Conservation (phyloP, 768 basidiomycete species). For the Lentinula sp. region DNA sequence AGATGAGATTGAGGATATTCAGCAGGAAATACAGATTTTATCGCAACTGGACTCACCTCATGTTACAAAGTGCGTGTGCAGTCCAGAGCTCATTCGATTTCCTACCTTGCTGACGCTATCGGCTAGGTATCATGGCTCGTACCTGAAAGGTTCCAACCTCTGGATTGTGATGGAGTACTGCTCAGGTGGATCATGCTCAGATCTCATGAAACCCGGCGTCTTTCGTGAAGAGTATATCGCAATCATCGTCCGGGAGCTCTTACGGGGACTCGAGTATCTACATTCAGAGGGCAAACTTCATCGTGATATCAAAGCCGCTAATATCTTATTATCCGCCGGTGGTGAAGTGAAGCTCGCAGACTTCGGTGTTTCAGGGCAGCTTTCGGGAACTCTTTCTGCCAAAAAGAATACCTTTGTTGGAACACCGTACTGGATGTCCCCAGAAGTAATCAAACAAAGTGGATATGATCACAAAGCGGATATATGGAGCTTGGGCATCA, state of each 20-base stretch:
- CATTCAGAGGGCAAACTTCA: slow-evolving; percentile 96
- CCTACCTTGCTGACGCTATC: slow-evolving; percentile 3
- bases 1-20: slow-evolving; percentile 99
- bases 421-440: slow-evolving; percentile 99
- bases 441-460: slow-evolving; percentile 98
- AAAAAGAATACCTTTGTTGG: slow-evolving; percentile 99
- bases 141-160: slow-evolving; percentile 88
- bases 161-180: slow-evolving; percentile 99
- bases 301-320: slow-evolving; percentile 99
- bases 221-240: slow-evolving; percentile 99
- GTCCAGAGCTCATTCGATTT: not conserved
- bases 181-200: slow-evolving; percentile 96
- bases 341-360: slow-evolving; percentile 98
- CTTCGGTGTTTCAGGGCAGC: slow-evolving; percentile 97
- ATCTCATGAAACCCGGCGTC: slow-evolving; percentile 98
- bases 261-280: slow-evolving; percentile 91
- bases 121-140: slow-evolving; percentile 88
- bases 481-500: slow-evolving; percentile 98
- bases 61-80: slow-evolving; percentile 79
- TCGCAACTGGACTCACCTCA: slow-evolving; percentile 93
- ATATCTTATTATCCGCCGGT: slow-evolving; percentile 85
- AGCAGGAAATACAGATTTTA: slow-evolving; percentile 97
- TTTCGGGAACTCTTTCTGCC: slow-evolving; percentile 86
- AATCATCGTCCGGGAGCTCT: slow-evolving; percentile 88
- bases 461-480: slow-evolving; percentile 99